Conservation (phyloP, 2,329 filamentous ascomycete genomes). For the Rachicladosporium sp. region DNA sequence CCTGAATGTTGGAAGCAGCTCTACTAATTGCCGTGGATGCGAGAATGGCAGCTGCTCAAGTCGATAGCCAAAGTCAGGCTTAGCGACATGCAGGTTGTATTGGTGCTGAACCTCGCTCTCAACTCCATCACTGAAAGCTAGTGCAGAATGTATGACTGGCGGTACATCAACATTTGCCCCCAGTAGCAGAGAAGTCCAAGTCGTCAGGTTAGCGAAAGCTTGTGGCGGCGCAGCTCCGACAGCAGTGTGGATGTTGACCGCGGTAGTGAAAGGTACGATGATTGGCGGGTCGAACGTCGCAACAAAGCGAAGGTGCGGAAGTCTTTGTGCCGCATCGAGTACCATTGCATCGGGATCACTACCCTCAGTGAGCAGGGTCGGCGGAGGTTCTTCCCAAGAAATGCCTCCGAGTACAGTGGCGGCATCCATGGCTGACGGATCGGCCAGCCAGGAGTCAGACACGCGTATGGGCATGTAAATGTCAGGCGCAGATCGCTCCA, state of each 20-base stretch:
- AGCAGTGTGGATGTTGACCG: constrained; percentile 48
- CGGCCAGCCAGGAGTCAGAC: constrained; percentile 62
- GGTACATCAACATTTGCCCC: too few relatives aligned
- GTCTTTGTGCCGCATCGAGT: constrained; percentile 29
- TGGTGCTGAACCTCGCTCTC: constrained; percentile 24
- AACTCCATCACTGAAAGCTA: constrained; percentile 1
- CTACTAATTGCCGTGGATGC: constrained; percentile 63
- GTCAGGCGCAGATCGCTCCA: constrained; percentile 35
- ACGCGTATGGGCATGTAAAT: constrained; percentile 52
- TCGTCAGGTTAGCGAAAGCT: not conserved
- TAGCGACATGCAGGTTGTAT: constrained; percentile 58
- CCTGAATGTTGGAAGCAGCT: constrained; percentile 59
- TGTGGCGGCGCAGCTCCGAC: constrained; percentile 45
- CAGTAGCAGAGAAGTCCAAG: too few relatives aligned
- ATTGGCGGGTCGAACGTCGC: constrained; percentile 64
- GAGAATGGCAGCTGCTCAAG: constrained; percentile 61
- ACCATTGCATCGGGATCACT: constrained; percentile 29
- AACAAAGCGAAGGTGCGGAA: constrained; percentile 62
- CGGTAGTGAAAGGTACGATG: constrained; percentile 52
- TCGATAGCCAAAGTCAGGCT: constrained; percentile 57
- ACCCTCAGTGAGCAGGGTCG: constrained; percentile 39
- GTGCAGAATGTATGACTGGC: too few relatives aligned
- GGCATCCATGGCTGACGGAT: constrained; percentile 56
- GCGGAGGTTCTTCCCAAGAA: constrained; percentile 58
- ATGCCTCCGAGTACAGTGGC: constrained; percentile 34